These are phyloP conservation scores for Colletotrichum sp. DNA, from an alignment of 2,329 filamentous ascomycete genomes.

Conservation along the genomic window DNA sequence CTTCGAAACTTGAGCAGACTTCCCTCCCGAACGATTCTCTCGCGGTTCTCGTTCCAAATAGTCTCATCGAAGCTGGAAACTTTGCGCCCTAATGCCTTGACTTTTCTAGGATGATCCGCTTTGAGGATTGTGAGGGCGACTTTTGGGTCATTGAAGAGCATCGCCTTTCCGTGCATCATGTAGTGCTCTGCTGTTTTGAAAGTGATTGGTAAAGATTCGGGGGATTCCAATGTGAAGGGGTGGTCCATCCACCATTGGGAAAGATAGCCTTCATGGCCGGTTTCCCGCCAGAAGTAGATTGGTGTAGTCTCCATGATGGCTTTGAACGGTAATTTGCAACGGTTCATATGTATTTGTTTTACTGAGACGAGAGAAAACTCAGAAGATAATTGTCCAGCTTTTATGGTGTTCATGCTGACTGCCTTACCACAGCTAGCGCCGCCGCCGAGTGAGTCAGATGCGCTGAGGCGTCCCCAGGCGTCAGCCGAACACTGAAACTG, in stretches of 20 bases:
- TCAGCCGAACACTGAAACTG: neutral
- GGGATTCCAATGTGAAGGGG: conserved; percentile 37
- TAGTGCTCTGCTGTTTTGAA: conserved; percentile 61
- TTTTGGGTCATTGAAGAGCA: conserved; percentile 50
- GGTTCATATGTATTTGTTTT: neutral
- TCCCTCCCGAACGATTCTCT: conserved; percentile 60
- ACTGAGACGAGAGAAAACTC: fast-evolving
- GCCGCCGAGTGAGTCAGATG: conserved; percentile 10
- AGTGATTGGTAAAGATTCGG: conserved; percentile 36
- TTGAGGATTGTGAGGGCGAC: conserved; percentile 54
- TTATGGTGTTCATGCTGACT: neutral
- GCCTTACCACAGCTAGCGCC: neutral
- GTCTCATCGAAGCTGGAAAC: conserved; percentile 57
- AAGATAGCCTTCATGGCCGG: conserved; percentile 57
- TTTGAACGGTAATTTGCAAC: neutral
- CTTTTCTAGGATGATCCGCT: conserved; percentile 48
- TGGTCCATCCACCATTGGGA: conserved; percentile 64
- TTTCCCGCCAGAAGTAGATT: conserved; percentile 56
- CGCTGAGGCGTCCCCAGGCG: neutral
- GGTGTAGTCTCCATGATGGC: neutral
- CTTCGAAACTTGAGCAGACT: conserved; percentile 65
- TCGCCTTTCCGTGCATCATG: conserved; percentile 61
- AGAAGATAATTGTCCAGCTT: neutral
- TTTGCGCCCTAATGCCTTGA: conserved; percentile 59
- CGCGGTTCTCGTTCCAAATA: conserved; percentile 57